Base-by-base conservation (phyloP, 768 basidiomycete genomes). In the Xerocomus spinulosus region DNA sequence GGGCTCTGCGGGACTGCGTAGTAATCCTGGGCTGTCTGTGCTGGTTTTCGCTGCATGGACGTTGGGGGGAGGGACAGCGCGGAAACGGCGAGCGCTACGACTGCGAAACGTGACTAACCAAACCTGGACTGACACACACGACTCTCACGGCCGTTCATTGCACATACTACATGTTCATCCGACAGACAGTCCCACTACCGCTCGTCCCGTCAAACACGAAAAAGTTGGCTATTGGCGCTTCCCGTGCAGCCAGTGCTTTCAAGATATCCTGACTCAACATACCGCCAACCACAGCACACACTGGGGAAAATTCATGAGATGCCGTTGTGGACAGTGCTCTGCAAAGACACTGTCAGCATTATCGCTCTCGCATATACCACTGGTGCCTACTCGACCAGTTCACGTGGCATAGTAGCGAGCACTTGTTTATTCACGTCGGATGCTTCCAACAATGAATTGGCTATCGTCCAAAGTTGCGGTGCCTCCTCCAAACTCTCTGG, bases 211-310 rank as follows among this genome's bases (percentile, higher is more conserved):
- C 91, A 51, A 95, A 93, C 4, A 82, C 76, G 53, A 94, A 85
- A 52, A 96, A 85, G 66, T 99, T 99, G 43, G 88, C 87, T 53
- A 96, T 86, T 4, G 95, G 95, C 23, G 88, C 81, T 59, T 98
- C 96, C 42, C 92, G 85, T 47, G 85, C 90, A 46, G 85, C 87
- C 32, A 98, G 75, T 0, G 91, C 82, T 64, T 96, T 93, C 33
- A 99, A 73, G 43, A 97, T 85, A 63, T 99, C 96, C 66, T 98
- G 96, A 1, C 85, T 94, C 13, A 98, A 72, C 70, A 98, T 80
- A 20, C 96, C 96, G 23, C 96, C 96, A 32, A 99, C 76, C 29
- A 99, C 87, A 1, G 96, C 96, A 63, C 92, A 91, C 2, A 92
- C 84, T 0, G 96, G 92, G 0, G 92, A 86, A 70, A 97, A 91